Base-by-base conservation (phyloP, 2,329 filamentous ascomycete genomes). In the Exophiala spinifera region DNA sequence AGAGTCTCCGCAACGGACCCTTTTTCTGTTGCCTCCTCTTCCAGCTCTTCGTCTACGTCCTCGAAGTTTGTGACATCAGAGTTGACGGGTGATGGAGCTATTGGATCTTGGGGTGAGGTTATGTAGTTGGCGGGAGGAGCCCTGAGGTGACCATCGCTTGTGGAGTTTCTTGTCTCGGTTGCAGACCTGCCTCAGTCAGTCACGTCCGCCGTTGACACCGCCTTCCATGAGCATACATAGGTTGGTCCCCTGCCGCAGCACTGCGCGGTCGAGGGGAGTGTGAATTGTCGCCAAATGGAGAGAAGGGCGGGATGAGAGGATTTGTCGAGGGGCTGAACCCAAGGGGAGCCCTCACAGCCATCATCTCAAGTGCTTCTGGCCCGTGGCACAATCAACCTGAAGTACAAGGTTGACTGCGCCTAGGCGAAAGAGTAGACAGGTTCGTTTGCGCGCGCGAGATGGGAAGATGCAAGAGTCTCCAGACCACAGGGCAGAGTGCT, bases 41-140 rank as follows among this genome's bases (percentile, higher is more conserved):
- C 76, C 62, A 85, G 85, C 59, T 89, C 85, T 61, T 92, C 89
- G 59, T 94, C 89, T 50, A 94, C 91, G 67, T 94, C 89, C 10
- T 89, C 92, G 36, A 82, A 85, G 65, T 87, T 87, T 20, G 89
- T 94, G 55, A 61, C 57, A 37, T 64, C 62, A 31, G 62, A 64
- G n/a, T 55, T 53, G 67, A 88, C 91, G 36, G 89, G 94, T 47
- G 90, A 69, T 11, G 66, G 66, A 21, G 65, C 91, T 20, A 92
- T 88, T 6, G 89, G 62, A 75, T 74, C 65, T 77, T 75, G 53
- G 68, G 71, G 49, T 67, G 65, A 72, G 76, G 68, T 53, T 73
- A 75, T 57, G 46, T 52, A 52, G 39, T 52, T 60, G 14, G 55
- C 39, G 4, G 51, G 45, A 8, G 49, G 75, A 72, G 75, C 74